Percentiles rank a stretch among this genome's conserved stretches.
Evolutionary conservation across 257 asterid species (phyloP).

Genomic region (Nicotiana sylvestris): DNA sequence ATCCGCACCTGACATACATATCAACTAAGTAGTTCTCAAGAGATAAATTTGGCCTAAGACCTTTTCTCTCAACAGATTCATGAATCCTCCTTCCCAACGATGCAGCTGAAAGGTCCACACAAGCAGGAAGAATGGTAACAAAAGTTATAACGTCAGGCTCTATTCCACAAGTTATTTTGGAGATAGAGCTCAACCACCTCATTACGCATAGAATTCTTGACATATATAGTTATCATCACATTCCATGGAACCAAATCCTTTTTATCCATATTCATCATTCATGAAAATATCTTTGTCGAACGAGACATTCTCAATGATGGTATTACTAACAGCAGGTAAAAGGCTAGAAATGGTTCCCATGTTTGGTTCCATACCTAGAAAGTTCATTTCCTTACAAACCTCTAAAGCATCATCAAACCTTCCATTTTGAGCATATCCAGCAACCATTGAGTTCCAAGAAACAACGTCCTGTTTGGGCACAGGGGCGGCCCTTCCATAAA

Average conservation of each 20-base stretch:
- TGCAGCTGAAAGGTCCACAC: slow-evolving; percentile 75
- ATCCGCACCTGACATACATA: slow-evolving; percentile 85
- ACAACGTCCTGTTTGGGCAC: slow-evolving; percentile 59
- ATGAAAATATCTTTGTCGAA: slow-evolving; percentile 59
- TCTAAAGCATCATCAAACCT: slow-evolving; percentile 61
- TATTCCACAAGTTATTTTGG: slow-evolving; percentile 38
- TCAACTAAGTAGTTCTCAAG: slow-evolving; percentile 78
- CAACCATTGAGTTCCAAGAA: slow-evolving; percentile 88
- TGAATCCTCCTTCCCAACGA: slow-evolving; percentile 54
- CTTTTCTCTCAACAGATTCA: slow-evolving; percentile 36
- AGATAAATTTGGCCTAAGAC: slow-evolving; percentile 50
- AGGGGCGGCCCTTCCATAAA: too few relatives aligned
- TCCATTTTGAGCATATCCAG: slow-evolving; percentile 62
- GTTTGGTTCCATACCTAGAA: slow-evolving; percentile 46
- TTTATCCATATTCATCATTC: slow-evolving; percentile 67
- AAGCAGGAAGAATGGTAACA: slow-evolving; percentile 77
- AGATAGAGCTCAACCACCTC: slow-evolving; percentile 62
- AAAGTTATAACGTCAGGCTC: slow-evolving; percentile 57
- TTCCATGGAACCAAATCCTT: slow-evolving; percentile 72
- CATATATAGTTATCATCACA: slow-evolving; percentile 76
- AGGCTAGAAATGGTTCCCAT: slow-evolving; percentile 93
- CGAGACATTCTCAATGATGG: slow-evolving; percentile 51
- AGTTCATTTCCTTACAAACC: slow-evolving; percentile 68
- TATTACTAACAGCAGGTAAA: slow-evolving; percentile 65
- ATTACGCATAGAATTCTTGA: slow-evolving; percentile 58